Percentiles rank a stretch among this genome's conserved stretches.
Conservation (phyloP, 2,329 filamentous ascomycete genomes). For the Pezicula neosporulosa region DNA sequence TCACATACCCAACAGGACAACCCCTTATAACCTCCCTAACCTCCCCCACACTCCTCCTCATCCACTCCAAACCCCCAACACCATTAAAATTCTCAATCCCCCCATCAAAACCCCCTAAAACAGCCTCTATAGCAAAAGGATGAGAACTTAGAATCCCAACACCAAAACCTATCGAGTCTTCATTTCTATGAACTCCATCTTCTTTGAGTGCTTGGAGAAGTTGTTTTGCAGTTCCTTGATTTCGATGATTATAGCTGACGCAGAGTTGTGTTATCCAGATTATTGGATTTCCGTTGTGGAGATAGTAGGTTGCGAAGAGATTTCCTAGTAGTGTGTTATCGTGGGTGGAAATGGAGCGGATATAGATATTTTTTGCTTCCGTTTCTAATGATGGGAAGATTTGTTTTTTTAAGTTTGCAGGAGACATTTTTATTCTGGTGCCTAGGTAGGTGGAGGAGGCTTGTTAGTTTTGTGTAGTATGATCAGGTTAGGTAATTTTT, state of each 20-base stretch:
- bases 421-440: constrained; percentile 5
- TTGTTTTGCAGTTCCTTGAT: constrained; percentile 6
- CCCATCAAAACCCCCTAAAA: constrained; percentile 3
- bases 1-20: constrained; percentile 9
- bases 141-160: constrained; percentile 6
- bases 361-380: background rate
- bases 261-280: constrained; percentile 11
- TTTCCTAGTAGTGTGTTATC: background rate
- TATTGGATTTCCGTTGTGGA: background rate
- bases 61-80: background rate
- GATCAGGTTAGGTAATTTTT: too few species aligned
- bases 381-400: background rate
- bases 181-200: too few species aligned
- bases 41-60: background rate
- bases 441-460: background rate
- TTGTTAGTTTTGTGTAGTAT: too few species aligned
- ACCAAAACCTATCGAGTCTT: background rate
- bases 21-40: constrained; percentile 3
- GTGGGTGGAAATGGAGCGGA: background rate
- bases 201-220: background rate
- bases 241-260: background rate
- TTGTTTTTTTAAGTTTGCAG: background rate
- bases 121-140: constrained; percentile 3
- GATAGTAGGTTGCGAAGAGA: constrained; percentile 3
- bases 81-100: background rate